phyloP scores from a whole-genome alignment of 2,329 filamentous ascomycete genomes.

The Blastomyces parvus region DNA sequence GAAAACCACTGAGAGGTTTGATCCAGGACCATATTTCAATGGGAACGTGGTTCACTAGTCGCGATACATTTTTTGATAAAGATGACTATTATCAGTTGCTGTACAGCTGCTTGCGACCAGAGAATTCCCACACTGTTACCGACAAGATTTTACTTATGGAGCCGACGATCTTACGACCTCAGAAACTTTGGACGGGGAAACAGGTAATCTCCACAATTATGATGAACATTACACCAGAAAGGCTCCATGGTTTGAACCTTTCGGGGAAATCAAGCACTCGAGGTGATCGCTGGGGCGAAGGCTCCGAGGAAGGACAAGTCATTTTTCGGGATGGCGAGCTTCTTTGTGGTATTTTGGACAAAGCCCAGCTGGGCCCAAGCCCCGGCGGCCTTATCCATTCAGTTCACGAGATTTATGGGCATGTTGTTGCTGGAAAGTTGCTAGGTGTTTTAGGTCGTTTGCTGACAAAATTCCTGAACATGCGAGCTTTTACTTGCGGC shows the following conservation, averaged over 20 bases:
- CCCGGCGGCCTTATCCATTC: conserved; percentile 83
- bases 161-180: conserved; percentile 74
- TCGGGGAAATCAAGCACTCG: conserved; percentile 69
- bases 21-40: conserved; percentile 99
- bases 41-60: conserved; percentile 78
- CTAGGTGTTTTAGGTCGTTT: conserved; percentile 83
- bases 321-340: conserved; percentile 80
- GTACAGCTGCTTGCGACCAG: conserved; percentile 79
- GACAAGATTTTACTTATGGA: conserved; percentile 72
- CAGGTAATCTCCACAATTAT: conserved; percentile 88
- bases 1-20: conserved; percentile 85
- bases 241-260: conserved; percentile 69
- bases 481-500: conserved; percentile 92
- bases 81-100: conserved; percentile 90
- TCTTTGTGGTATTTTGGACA: conserved; percentile 85
- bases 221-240: conserved; percentile 75
- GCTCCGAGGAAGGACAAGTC: conserved; percentile 66
- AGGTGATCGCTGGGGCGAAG: conserved; percentile 64
- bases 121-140: conserved; percentile 75
- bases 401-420: conserved; percentile 87
- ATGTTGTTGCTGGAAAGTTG: conserved; percentile 73
- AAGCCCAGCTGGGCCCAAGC: conserved; percentile 83
- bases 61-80: conserved; percentile 81
- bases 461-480: conserved; percentile 79
- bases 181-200: conserved; percentile 84